Evolutionary conservation across 164 flowering plant genomes (phyloP), one percentile per base, ranked within the genome.

Genomic region (Platanus orientalis): DNA sequence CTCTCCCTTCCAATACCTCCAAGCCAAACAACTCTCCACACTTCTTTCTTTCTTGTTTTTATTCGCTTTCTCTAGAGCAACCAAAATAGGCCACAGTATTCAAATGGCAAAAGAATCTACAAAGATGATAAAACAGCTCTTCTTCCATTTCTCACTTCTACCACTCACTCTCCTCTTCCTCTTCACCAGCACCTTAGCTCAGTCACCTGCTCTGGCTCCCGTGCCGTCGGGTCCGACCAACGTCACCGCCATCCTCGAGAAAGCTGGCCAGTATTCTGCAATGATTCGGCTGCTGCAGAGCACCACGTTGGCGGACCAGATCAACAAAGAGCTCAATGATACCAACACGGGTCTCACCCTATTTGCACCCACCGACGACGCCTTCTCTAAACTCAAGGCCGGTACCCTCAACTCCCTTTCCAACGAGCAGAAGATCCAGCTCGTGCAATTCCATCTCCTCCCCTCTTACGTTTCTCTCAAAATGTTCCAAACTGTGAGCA

Each of bases 401-500:
- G 96, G 98, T 17, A 83, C 88, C 14, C 79, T 92, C 21, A 90
- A 92, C 67, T 76, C 88, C 24, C 78, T 94, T 21, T 61, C 66
- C 24, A 83, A 81, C 61, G 78, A 80, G 61, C 79, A 92, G 61
- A 82, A 91, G 65, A 78, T 76, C 2, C 64, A 78, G 58, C 67
- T 95, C 24, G 14, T 89, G 2, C 97, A 85, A 26, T 89, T 79
- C 63, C 99, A 95, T 63, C 60, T 88, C 1, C 28, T 94, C 51
- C 91, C 99, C 0, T 39, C 70, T 2, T 78, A 66, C 50, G 52
- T 84, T 16, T 58, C 93, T 20, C 32, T 66, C 4, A 48, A 89
- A 5, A 80, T 79, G 58, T 89, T 95, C 69, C 93, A 92, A 50
- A 95, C 96, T 0, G 80, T 80, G 13, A 91, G 89, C 73, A 94